Base-by-base conservation (phyloP, 495 filamentous ascomycete genomes). In the Margaritispora aquatica region DNA sequence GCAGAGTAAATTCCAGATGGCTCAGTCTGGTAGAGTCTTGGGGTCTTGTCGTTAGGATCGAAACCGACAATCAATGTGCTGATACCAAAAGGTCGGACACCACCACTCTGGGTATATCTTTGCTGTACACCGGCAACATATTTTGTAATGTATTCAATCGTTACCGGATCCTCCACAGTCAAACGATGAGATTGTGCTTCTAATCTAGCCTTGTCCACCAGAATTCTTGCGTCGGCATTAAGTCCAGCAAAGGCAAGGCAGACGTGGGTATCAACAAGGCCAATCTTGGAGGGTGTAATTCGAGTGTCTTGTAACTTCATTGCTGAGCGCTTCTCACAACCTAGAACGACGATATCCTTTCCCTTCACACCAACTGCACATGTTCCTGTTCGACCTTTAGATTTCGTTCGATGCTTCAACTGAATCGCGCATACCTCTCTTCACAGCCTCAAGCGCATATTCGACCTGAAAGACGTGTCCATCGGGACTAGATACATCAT, bases 401-500 rank as follows among this genome's bases (percentile, higher is more conserved):
- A 54, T 54, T 22, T 20, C 21, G 11, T 27, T 15, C 11, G 21
- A 15, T 49, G 2, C 36, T 31, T 11, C 11, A 21, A 24, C 13
- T 17, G 27, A 46, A 17, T 36, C 26, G 44, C 20, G 67, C 66
- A 56, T 80, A 95, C 92, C 94, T 90, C 94, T 77, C 78, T 98
- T 98, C 58, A 98, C 94, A 56, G 94, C 94, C 80, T 98, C 94
- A 61, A 96, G 88, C 58, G 94, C 94, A 81, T 98, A 98, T 80
- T 98, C 94, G 67, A 98, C 94, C 74, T 98, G 94, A 80, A 98
- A 97, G 66, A 98, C 93, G 78, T 98, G 94, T 74, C 94, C 94
- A 77, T 98, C 94, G 64, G 94, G 94, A 79, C 93, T 97, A 65
- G 67, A 69, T 51, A 2, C 26, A 50, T 75, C 5, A 70, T 78